Conservation (phyloP, 495 filamentous ascomycete genomes). For the Diplogelasinospora grovesii region DNA sequence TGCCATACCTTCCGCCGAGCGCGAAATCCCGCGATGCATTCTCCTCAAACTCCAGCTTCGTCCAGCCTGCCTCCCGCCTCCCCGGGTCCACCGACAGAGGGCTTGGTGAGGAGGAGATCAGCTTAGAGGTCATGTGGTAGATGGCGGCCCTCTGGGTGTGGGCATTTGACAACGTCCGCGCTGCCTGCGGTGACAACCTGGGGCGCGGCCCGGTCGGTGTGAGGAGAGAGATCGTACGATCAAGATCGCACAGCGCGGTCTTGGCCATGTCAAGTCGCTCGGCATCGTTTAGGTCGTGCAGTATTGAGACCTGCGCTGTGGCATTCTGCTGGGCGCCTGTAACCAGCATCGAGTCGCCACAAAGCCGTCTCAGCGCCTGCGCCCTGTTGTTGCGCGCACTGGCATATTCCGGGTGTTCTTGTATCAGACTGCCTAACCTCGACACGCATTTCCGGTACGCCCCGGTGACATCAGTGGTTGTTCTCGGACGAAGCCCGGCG, state of each 20-base stretch:
- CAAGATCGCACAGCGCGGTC: constrained; percentile 53
- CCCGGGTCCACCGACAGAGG: constrained; percentile 20
- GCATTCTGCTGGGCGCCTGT: constrained; percentile 10
- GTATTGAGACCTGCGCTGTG: constrained; percentile 26
- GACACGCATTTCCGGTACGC: constrained; percentile 37
- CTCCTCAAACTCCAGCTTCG: constrained; percentile 56
- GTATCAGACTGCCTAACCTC: constrained; percentile 48
- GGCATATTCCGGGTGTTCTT: constrained; percentile 58
- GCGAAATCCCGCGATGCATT: constrained; percentile 69
- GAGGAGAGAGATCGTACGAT: constrained; percentile 59
- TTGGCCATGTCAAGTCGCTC: constrained; percentile 30
- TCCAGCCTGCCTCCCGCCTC: constrained; percentile 37
- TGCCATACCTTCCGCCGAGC: constrained; percentile 69
- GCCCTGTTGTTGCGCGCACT: constrained; percentile 72
- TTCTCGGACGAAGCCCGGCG: constrained; percentile 28
- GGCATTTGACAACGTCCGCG: constrained; percentile 58
- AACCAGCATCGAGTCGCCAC: constrained; percentile 45
- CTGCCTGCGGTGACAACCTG: constrained; percentile 52
- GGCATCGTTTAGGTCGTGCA: constrained; percentile 18
- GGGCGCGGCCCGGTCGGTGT: constrained; percentile 44
- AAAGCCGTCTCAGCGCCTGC: constrained; percentile 56
- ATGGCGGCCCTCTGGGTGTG: constrained; percentile 74
- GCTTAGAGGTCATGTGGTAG: constrained; percentile 56
- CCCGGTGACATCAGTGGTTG: constrained; percentile 9
- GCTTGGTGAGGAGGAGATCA: constrained; percentile 19